Conservation (phyloP, 2,329 filamentous ascomycete species). For the Trichophyton rubrum region DNA sequence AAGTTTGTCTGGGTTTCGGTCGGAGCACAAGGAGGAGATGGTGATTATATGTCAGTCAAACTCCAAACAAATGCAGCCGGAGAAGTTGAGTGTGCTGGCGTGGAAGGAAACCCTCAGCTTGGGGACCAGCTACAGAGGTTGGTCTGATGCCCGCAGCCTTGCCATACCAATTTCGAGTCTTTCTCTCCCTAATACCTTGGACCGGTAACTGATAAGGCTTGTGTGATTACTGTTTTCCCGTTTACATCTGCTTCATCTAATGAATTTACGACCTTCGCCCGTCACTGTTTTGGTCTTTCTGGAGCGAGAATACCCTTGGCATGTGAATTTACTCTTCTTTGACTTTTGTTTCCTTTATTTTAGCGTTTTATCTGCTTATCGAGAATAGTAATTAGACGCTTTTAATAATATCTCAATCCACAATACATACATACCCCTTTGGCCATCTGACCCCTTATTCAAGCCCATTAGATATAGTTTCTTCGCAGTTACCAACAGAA, state of each 20-base stretch:
- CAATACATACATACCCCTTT: too few species aligned
- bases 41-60: constrained; percentile 29
- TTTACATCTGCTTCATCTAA: constrained; percentile 7
- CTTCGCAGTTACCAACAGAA: not conserved
- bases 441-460: not conserved
- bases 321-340: not conserved
- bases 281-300: constrained; percentile 5
- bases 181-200: not conserved
- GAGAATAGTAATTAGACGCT: not conserved
- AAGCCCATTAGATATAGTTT: too few species aligned
- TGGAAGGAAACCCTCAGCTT: constrained; percentile 10
- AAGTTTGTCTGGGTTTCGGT: constrained; percentile 43
- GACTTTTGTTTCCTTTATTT: not conserved
- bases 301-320: constrained; percentile 8
- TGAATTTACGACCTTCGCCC: constrained; percentile 10
- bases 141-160: not conserved
- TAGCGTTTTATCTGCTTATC: too few species aligned
- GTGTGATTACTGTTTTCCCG: not conserved
- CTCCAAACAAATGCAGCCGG: constrained; percentile 17
- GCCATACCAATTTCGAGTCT: not conserved
- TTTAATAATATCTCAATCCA: not conserved
- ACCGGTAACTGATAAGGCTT: not conserved
- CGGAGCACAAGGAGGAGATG: constrained; percentile 36
- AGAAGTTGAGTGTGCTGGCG: constrained; percentile 10
- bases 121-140: constrained; percentile 11